Base-by-base conservation (phyloP, 2,329 filamentous ascomycete species). In the Exophiala alcalophila region DNA sequence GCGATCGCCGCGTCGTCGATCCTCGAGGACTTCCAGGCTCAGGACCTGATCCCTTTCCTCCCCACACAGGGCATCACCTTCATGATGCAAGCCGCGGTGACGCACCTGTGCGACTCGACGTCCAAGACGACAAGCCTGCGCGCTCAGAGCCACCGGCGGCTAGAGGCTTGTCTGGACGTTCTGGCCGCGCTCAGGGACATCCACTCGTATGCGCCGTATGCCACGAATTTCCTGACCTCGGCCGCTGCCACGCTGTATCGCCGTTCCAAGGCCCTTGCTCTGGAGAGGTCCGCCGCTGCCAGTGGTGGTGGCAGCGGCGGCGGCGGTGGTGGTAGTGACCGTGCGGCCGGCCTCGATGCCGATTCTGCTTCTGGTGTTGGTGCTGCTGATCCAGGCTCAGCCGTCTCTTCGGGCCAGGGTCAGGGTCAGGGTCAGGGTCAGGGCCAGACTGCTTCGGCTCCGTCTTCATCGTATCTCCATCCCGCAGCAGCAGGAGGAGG, bases 51-150 rank as follows among this genome's bases (percentile, higher is more conserved):
- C 31, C 7, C 15, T 5, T 34, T 47, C 20, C 19, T 47, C 9
- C 43, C 43, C 8, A 41, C 43, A 10, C 31, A 33, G 9, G 42
- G 37, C 11, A 5, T 43, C 20, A 43, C 40, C 7, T 43, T 29
- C 12, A 19, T 43, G 4, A 3, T 43, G 5, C 40, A 43, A 30
- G 40, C 23, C 3, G 31, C 40, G 3, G 24, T 43, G 4, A 36
- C 31, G n/a, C 18, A 24, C 21, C 30, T 47, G 12, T 27, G 29
- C 14, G 43, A 47, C 23, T 35, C 36, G 14, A 41, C 30, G 4
- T 41, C 37, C 6, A 24, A 18, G 4, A 14, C 14, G n/a, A 9
- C 20, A 2, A 12, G n/a, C 9, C 20, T 41, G 14, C 36, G 32
- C 4, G 19, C 2, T 12, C 43, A 25, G 16, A 40, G 43, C 31